phyloP scores from a whole-genome alignment of 1,284 basidiomycete species.

The Coniferiporia sulphurascens region DNA sequence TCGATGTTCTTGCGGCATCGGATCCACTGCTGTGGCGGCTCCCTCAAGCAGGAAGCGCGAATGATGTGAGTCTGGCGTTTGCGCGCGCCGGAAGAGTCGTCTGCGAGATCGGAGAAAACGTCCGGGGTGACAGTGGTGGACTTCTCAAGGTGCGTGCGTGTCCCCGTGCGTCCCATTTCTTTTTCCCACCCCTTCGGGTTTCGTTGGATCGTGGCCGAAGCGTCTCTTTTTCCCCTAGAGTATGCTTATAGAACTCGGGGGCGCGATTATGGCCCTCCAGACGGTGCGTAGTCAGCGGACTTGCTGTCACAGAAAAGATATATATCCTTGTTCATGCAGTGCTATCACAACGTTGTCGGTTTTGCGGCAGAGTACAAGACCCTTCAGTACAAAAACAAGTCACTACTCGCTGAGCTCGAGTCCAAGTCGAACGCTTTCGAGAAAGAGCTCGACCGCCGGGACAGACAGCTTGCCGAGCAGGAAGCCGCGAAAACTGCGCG shows the following conservation, averaged over 20 bases:
- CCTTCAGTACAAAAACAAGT: not conserved
- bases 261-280: not conserved
- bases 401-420: not conserved
- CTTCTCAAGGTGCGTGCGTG: not conserved
- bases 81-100: not conserved
- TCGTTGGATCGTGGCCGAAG: not conserved
- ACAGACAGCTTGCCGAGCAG: not conserved
- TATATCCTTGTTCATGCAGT: not conserved
- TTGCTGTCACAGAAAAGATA: not conserved
- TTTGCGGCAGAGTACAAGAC: not conserved
- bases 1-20: not conserved
- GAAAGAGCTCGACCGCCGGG: not conserved
- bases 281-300: not conserved
- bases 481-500: not conserved
- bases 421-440: not conserved
- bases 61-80: not conserved
- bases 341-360: not conserved
- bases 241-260: not conserved
- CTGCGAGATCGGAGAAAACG: not conserved
- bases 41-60: not conserved
- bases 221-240: not conserved
- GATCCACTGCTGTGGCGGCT: not conserved
- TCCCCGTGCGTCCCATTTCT: not conserved
- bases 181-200: not conserved
- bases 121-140: not conserved